A percentile compares a stretch with the other conserved stretches of the same genome.
phyloP scores from a whole-genome alignment of 2,329 filamentous ascomycete genomes.

The Ophiostoma sp. region DNA sequence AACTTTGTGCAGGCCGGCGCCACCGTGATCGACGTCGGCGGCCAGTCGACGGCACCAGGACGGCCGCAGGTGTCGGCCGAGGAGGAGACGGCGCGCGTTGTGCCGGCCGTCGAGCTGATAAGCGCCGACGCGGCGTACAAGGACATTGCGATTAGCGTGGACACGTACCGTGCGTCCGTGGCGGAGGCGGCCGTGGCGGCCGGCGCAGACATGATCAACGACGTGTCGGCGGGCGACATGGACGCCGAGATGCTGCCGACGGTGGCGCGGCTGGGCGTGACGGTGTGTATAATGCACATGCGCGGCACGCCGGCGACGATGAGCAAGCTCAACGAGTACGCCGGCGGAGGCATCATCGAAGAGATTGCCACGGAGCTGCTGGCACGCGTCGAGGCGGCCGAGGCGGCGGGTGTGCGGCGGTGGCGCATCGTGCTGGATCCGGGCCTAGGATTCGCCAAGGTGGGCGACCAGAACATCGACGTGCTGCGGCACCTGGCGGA shows the following conservation, averaged over 20 bases:
- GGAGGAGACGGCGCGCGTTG: conserved; percentile 71
- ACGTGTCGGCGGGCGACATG: conserved; percentile 76
- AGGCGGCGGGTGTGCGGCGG: conserved; percentile 73
- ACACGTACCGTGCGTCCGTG: conserved; percentile 85
- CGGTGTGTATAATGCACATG: conserved; percentile 88
- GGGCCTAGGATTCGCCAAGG: conserved; percentile 91
- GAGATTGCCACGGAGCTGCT: conserved; percentile 64
- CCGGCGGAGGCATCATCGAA: conserved; percentile 51
- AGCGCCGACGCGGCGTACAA: conserved; percentile 39
- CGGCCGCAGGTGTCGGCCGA: conserved; percentile 61
- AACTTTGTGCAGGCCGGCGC: conserved; percentile 63
- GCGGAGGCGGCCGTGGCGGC: conserved; percentile 68
- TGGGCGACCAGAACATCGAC: conserved; percentile 70
- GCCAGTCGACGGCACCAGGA: conserved; percentile 82
- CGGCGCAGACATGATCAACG: conserved; percentile 91
- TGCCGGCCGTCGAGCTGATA: conserved; percentile 72
- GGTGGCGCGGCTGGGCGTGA: conserved; percentile 69
- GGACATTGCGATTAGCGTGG: conserved; percentile 69
- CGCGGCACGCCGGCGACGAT: conserved; percentile 81
- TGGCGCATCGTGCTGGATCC: conserved; percentile 96
- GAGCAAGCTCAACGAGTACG: conserved; percentile 61
- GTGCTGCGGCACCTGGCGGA: conserved; percentile 63
- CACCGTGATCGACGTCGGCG: conserved; percentile 84
- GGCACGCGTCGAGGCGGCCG: conserved; percentile 64
- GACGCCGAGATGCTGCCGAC: conserved; percentile 78